Evolutionary conservation across 2,329 filamentous ascomycete genomes (phyloP).

Genomic region (Venturia carpophila): DNA sequence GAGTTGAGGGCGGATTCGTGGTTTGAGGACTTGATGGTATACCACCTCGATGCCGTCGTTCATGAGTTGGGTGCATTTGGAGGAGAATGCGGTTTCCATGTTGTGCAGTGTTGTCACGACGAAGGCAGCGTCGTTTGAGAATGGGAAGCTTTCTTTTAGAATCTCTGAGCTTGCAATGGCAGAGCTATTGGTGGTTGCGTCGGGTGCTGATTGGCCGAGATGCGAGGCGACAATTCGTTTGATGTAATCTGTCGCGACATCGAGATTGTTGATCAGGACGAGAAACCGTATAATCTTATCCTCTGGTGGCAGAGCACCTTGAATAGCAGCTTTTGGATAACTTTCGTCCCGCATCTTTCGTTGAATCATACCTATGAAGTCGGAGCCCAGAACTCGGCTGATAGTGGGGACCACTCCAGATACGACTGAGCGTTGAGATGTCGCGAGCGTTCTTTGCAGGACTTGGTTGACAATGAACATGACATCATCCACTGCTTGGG

Average conservation of each 20-base stretch:
- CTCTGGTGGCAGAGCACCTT: constrained; percentile 78
- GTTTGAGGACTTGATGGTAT: constrained; percentile 79
- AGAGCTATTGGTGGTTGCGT: constrained; percentile 32
- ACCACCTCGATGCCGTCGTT: constrained; percentile 72
- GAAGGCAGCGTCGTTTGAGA: constrained; percentile 63
- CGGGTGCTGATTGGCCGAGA: constrained; percentile 35
- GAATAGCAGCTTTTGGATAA: constrained; percentile 71
- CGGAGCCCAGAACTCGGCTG: constrained; percentile 69
- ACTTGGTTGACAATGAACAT: constrained; percentile 99
- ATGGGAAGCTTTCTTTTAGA: constrained; percentile 61
- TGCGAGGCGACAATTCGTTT: constrained; percentile 71
- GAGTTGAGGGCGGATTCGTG: constrained; percentile 74
- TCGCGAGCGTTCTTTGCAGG: constrained; percentile 76
- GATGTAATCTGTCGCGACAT: constrained; percentile 86
- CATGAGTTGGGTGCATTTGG: constrained; percentile 74
- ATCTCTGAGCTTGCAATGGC: constrained; percentile 24
- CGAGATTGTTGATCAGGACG: constrained; percentile 90
- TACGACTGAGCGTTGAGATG: constrained; percentile 72
- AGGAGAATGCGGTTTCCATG: constrained; percentile 63
- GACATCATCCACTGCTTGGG: constrained; percentile 92
- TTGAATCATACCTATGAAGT: constrained; percentile 96
- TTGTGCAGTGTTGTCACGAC: constrained; percentile 61
- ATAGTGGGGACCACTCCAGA: constrained; percentile 71
- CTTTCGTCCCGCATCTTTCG: constrained; percentile 95
- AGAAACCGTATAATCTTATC: constrained; percentile 83